Evolutionary conservation across 2,329 filamentous ascomycete genomes (phyloP).

Genomic region (Fusarium longipes): DNA sequence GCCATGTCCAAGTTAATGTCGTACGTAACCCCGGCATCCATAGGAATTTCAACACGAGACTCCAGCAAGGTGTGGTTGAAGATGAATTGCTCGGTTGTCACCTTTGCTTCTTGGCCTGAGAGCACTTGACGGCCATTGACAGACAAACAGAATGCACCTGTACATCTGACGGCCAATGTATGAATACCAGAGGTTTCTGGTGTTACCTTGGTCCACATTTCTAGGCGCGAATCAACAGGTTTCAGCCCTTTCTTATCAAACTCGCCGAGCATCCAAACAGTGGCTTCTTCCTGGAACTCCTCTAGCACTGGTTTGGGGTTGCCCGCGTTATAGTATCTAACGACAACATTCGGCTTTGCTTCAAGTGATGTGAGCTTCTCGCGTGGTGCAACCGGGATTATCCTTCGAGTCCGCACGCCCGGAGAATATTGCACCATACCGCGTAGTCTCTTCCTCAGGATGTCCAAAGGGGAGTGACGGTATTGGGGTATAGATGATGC

Average conservation of each 20-base stretch:
- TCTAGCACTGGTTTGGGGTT: neutral
- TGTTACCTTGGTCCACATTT: conserved; percentile 7
- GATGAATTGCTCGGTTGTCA: conserved; percentile 31
- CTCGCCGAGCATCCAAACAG: conserved; percentile 20
- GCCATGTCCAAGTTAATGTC: conserved; percentile 16
- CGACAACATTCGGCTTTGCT: conserved; percentile 5
- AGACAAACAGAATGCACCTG: conserved; percentile 11
- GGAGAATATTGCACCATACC: conserved; percentile 6
- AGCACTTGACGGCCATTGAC: conserved; percentile 12
- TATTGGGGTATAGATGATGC: conserved; percentile 31
- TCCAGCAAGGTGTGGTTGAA: conserved; percentile 22
- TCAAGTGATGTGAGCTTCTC: neutral
- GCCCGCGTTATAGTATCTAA: conserved; percentile 19
- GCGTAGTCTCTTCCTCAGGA: conserved; percentile 2
- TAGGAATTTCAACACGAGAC: conserved; percentile 10
- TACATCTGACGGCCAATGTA: conserved; percentile 20
- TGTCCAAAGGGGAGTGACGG: conserved; percentile 14
- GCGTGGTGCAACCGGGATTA: conserved; percentile 13
- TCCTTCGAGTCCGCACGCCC: conserved; percentile 23
- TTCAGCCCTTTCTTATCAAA: conserved; percentile 7
- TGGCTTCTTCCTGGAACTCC: conserved; percentile 8
- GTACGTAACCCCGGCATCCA: conserved; percentile 15
- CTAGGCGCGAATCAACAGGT: conserved; percentile 10
- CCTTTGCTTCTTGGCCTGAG: neutral
- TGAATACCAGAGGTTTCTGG: conserved; percentile 25